Conservation (phyloP, 2,329 filamentous ascomycete genomes). For the Ascosphaera aggregata region DNA sequence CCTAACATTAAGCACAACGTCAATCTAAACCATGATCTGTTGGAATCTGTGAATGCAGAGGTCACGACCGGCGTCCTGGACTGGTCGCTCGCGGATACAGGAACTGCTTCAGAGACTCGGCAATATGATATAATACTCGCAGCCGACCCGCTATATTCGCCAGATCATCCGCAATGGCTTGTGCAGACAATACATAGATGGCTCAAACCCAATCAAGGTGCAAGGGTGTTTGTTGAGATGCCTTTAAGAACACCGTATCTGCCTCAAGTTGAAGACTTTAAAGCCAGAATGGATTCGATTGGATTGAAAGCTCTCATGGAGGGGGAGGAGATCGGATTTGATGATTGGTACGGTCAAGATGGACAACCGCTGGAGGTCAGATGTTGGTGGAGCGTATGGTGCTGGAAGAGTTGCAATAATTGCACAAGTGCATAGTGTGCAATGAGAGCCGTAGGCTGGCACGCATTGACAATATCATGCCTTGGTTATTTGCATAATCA, state of each 20-base stretch:
- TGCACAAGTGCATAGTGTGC: too few species aligned
- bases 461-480: too few species aligned
- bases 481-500: too few species aligned
- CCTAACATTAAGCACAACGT: slow-evolving; percentile 59
- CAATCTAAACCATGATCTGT: slow-evolving; percentile 33
- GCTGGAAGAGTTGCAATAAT: slow-evolving; percentile 18
- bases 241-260: slow-evolving; percentile 50
- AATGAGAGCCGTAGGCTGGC: not conserved
- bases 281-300: slow-evolving; percentile 32
- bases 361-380: slow-evolving; percentile 19
- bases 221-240: slow-evolving; percentile 56
- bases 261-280: slow-evolving; percentile 39
- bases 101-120: slow-evolving; percentile 10
- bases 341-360: slow-evolving; percentile 23
- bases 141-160: slow-evolving; percentile 71
- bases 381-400: slow-evolving; percentile 26
- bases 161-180: slow-evolving; percentile 55
- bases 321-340: slow-evolving; percentile 22
- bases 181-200: slow-evolving; percentile 45
- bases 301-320: slow-evolving; percentile 29
- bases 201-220: slow-evolving; percentile 30
- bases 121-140: slow-evolving; percentile 52
- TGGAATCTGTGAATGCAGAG: slow-evolving; percentile 31
- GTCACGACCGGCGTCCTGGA: slow-evolving; percentile 45
- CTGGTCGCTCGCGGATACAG: slow-evolving; percentile 30